phyloP scores from a whole-genome alignment of 2,329 filamentous ascomycete genomes.

The Diaporthe vexans region DNA sequence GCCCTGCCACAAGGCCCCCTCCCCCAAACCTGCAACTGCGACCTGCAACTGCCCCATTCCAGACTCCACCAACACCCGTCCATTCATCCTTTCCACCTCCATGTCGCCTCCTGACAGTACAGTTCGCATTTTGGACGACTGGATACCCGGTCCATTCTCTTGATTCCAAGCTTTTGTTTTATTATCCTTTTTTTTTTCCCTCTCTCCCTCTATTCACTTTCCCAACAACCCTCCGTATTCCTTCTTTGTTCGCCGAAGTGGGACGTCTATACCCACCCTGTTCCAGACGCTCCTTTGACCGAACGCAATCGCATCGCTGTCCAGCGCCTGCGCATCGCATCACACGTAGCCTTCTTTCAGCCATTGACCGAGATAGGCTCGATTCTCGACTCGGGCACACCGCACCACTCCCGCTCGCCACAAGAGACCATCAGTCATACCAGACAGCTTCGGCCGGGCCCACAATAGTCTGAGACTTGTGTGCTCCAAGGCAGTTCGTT shows the following conservation, averaged over 20 bases:
- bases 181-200: background rate
- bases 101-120: slow-evolving; percentile 35
- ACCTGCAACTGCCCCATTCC: slow-evolving; percentile 35
- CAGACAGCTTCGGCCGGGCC: slow-evolving; percentile 1
- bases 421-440: slow-evolving; percentile 2
- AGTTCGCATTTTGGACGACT: slow-evolving; percentile 31
- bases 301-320: slow-evolving; percentile 18
- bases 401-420: background rate
- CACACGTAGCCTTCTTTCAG: background rate
- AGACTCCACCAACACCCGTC: slow-evolving; percentile 26
- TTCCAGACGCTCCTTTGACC: slow-evolving; percentile 37
- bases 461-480: slow-evolving; percentile 23
- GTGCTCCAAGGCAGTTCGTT: background rate
- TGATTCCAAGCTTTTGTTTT: slow-evolving; percentile 30
- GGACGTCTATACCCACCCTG: slow-evolving; percentile 13
- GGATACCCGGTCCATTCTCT: slow-evolving; percentile 34
- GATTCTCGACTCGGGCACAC: background rate
- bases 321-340: slow-evolving; percentile 17
- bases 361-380: slow-evolving; percentile 8
- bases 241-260: slow-evolving; percentile 32
- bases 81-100: slow-evolving; percentile 25
- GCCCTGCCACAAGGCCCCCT: slow-evolving; percentile 32
- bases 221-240: background rate
- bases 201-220: background rate
- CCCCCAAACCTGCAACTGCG: slow-evolving; percentile 34